Base-by-base conservation (phyloP, 495 filamentous ascomycete genomes). In the Penicillium bovifimosum region DNA sequence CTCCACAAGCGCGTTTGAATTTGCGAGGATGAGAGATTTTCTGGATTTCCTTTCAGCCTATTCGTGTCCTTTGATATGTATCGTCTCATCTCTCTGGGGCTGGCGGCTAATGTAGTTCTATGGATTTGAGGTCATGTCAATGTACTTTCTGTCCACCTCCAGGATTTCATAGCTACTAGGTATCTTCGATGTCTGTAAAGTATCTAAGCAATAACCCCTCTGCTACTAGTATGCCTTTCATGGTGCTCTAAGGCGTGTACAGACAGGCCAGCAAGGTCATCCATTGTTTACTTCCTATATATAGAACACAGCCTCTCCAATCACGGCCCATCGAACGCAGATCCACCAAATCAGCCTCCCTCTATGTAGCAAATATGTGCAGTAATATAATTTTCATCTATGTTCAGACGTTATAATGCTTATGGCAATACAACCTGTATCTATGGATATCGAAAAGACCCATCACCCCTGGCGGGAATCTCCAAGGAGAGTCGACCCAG, bases 401-500 rank as follows among this genome's bases (percentile, higher is more conserved):
- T 44, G 41, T 34, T 53, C 16, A n/a, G n/a, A n/a, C n/a, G n/a
- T 43, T 7, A 35, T 45, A 47, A 45, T 27, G 24, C 38, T 13
- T 29, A 55, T 55, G 58, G 47, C 58, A 14, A 40, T 20, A 49
- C 49, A 41, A 13, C 14, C 17, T 2, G 44, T 54, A 28, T 36
- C 31, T 34, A 47, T 51, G 41, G 40, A 53, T 48, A 50, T 29
- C 45, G 29, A 47, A 43, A 55, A 54, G 62, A 58, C 63, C 63
- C 63, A 65, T 65, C 63, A 63, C 58, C 54, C 55, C 50, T 53
- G 51, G 48, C 50, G 47, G 20, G 47, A 36, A 26, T 47, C 26
- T 29, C 34, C 18, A 33, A 17, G 29, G 50, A 28, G 53, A 56
- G 54, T 47, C 44, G 57, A 65, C 57, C 63, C 63, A 53, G 55